These are phyloP conservation scores for Pisolithus sp. DNA, from an alignment of 768 basidiomycete genomes.

Conservation along the genomic window DNA sequence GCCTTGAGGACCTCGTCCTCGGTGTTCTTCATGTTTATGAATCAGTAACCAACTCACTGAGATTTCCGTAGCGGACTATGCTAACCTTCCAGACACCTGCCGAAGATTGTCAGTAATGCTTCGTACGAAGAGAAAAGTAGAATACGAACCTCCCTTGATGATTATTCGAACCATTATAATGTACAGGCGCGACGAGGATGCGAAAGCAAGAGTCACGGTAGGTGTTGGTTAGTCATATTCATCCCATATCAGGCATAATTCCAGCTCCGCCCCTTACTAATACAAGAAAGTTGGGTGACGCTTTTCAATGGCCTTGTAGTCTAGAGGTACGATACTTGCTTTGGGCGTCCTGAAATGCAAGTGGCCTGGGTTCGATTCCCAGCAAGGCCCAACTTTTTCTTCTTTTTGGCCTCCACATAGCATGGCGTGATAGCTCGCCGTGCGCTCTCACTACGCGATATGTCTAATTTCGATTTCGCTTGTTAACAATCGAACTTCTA, in stretches of 20 bases:
- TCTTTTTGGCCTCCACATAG: background rate
- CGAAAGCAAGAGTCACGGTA: background rate
- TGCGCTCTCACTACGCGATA: too few relatives aligned
- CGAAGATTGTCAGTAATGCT: constrained; percentile 2
- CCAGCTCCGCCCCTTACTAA: background rate
- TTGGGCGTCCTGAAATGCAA: constrained; percentile 20
- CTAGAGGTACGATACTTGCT: constrained; percentile 31
- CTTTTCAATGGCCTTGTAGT: constrained; percentile 20
- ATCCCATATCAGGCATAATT: background rate
- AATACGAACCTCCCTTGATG: constrained; percentile 74
- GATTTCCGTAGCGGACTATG: background rate
- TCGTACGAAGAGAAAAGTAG: background rate
- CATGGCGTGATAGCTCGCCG: too few relatives aligned
- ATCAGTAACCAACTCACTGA: background rate
- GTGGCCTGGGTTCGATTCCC: constrained; percentile 21
- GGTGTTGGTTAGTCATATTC: background rate
- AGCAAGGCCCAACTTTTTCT: constrained; percentile 13
- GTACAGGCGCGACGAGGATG: background rate
- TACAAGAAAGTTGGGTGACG: background rate
- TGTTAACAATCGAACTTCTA: too few relatives aligned
- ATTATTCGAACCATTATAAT: constrained; percentile 78
- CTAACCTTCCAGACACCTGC: constrained; percentile 78
- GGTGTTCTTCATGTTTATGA: constrained; percentile 57
- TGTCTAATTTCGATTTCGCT: too few relatives aligned
- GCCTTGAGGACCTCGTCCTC: constrained; percentile 99